These are phyloP conservation scores for Sugiyamaella marilandica DNA, from an alignment of 805 yeast species.

Conservation along the genomic window DNA sequence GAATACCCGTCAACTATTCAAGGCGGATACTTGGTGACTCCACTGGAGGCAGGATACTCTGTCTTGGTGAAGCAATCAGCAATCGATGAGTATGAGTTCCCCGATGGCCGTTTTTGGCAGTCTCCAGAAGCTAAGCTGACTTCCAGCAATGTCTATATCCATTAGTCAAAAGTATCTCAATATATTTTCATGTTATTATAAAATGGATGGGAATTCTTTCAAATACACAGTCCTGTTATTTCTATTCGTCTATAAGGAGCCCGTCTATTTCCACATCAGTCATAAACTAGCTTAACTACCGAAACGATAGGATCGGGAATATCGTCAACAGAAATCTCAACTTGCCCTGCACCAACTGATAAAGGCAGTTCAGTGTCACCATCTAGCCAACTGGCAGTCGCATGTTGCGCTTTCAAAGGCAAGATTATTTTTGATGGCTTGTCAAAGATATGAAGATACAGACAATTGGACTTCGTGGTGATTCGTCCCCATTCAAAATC, in stretches of 20 bases:
- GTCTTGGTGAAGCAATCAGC: conserved; percentile 28
- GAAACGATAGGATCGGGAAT: conserved; percentile 3
- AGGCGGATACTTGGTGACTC: conserved; percentile 31
- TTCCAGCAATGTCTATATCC: background rate
- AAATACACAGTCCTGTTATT: no score
- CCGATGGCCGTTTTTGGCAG: conserved; percentile 32
- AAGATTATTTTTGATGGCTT: background rate
- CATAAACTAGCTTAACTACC: conserved; percentile 2
- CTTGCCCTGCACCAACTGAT: background rate
- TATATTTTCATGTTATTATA: no score
- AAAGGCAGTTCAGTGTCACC: background rate
- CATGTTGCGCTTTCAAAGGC: background rate
- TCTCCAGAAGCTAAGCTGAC: conserved; percentile 21
- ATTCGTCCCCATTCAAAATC: conserved; percentile 11
- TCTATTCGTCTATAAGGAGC: no score
- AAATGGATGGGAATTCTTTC: no score
- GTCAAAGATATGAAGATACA: conserved; percentile 8
- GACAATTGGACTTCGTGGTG: background rate
- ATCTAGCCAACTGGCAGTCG: background rate
- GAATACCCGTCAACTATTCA: conserved; percentile 27
- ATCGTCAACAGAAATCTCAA: background rate
- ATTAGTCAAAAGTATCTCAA: background rate
- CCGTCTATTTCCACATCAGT: background rate
- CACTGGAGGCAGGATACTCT: conserved; percentile 32
- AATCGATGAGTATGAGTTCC: conserved; percentile 26